These are phyloP conservation scores for Pythium scleroteichum DNA, from an alignment of 352 stramenopile genomes.

Conservation along the genomic window DNA sequence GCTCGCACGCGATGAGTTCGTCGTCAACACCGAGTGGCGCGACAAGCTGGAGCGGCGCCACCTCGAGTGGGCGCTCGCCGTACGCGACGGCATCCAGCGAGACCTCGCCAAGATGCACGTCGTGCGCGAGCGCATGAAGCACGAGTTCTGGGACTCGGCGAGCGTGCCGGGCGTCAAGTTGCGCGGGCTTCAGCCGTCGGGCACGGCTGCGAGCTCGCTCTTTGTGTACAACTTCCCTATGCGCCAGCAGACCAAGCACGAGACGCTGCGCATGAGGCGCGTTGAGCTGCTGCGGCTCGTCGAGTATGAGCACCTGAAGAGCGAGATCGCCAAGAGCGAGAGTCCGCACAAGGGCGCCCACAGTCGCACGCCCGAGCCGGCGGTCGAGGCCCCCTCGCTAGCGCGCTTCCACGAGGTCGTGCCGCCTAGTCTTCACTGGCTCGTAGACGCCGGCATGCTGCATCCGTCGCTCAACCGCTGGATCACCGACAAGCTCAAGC, in stretches of 20 bases:
- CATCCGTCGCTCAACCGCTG: conserved; percentile 44
- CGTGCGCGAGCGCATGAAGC: conserved; percentile 84
- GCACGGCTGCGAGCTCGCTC: conserved; percentile 11
- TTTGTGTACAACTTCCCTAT: conserved; percentile 88
- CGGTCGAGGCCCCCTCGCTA: conserved; percentile 19
- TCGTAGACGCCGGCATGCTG: conserved; percentile 47
- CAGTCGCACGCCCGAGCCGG: conserved; percentile 8
- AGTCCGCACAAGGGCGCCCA: background rate
- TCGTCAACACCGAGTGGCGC: conserved; percentile 83
- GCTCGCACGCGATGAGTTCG: conserved; percentile 86
- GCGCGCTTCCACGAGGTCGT: conserved; percentile 57
- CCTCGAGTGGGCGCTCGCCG: conserved; percentile 48
- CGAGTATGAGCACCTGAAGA: conserved; percentile 63
- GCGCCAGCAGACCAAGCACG: conserved; percentile 44
- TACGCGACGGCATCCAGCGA: conserved; percentile 63
- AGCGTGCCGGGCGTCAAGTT: conserved; percentile 67
- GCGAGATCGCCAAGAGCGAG: conserved; percentile 30
- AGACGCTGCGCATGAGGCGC: conserved; percentile 53
- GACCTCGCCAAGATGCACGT: conserved; percentile 80
- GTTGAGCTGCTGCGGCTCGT: conserved; percentile 63
- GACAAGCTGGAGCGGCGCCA: conserved; percentile 58
- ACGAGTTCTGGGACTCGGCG: conserved; percentile 90
- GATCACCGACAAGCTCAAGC: conserved; percentile 35
- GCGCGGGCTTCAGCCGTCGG: conserved; percentile 45
- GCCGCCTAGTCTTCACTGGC: conserved; percentile 53